These are phyloP conservation scores for Blastomyces gilchristii DNA, from an alignment of 2,329 filamentous ascomycete species.

Conservation along the genomic window DNA sequence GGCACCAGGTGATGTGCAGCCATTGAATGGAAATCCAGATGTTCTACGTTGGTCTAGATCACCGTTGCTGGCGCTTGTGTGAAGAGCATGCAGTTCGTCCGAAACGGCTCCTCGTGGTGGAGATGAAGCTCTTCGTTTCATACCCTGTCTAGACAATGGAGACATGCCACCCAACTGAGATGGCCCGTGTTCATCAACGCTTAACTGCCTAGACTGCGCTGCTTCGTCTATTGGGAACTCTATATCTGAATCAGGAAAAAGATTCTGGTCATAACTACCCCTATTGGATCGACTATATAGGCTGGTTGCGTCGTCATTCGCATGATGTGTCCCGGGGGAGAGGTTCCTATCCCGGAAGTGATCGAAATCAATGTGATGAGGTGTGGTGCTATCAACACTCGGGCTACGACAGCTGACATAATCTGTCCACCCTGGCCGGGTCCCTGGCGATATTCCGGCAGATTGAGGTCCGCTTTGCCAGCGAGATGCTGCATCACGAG, in stretches of 20 bases:
- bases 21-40: constrained; percentile 44
- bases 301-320: constrained; percentile 41
- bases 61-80: constrained; percentile 32
- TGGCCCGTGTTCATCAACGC: constrained; percentile 31
- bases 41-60: constrained; percentile 48
- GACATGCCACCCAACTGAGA: constrained; percentile 26
- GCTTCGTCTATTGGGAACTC: constrained; percentile 34
- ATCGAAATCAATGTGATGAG: constrained; percentile 35
- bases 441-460: constrained; percentile 33
- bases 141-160: constrained; percentile 40
- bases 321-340: constrained; percentile 15
- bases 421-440: constrained; percentile 33
- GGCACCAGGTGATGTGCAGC: constrained; percentile 44
- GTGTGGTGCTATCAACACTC: constrained; percentile 34
- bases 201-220: constrained; percentile 27
- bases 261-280: constrained; percentile 53
- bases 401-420: constrained; percentile 34
- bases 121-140: constrained; percentile 55
- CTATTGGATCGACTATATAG: constrained; percentile 45
- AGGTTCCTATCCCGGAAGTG: constrained; percentile 24
- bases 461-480: constrained; percentile 32
- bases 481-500: constrained; percentile 17
- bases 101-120: constrained; percentile 46
- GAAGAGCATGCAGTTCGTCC: constrained; percentile 28
- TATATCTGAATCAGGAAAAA: constrained; percentile 42